Percentiles rank a stretch among this genome's conserved stretches.
phyloP scores from a whole-genome alignment of 2,329 filamentous ascomycete genomes.

The Claviceps paspali region DNA sequence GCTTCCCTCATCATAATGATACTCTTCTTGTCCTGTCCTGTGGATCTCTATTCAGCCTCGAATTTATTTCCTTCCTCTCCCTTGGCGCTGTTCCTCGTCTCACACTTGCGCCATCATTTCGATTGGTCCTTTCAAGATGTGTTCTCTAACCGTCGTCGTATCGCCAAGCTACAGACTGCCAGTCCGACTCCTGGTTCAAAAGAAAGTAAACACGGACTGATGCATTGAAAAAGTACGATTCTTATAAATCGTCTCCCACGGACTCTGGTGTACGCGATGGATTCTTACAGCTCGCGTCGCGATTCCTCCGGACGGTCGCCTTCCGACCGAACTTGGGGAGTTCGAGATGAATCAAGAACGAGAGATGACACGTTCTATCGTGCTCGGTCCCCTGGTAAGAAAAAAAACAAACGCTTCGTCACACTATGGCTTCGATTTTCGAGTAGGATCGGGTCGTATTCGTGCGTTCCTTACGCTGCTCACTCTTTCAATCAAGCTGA shows the following conservation, averaged over 20 bases:
- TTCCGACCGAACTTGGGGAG: slow-evolving; percentile 35
- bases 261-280: slow-evolving; percentile 23
- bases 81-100: slow-evolving; percentile 7
- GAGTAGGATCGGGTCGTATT: too few species aligned
- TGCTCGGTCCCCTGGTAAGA: slow-evolving; percentile 56
- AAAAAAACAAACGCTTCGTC: slow-evolving; percentile 12
- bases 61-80: neutral
- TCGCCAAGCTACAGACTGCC: slow-evolving; percentile 32
- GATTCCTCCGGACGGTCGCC: slow-evolving; percentile 38
- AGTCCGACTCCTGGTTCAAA: slow-evolving; percentile 10
- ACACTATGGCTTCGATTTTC: neutral
- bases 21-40: slow-evolving; percentile 4
- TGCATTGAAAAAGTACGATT: neutral
- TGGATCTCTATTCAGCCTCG: slow-evolving; percentile 5
- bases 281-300: slow-evolving; percentile 38
- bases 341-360: slow-evolving; percentile 34
- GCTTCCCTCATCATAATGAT: slow-evolving; percentile 6
- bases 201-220: slow-evolving; percentile 4
- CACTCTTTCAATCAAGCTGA: neutral
- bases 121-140: slow-evolving; percentile 22
- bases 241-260: neutral
- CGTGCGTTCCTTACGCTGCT: too few species aligned
- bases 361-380: slow-evolving; percentile 48
- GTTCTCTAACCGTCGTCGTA: slow-evolving; percentile 41
- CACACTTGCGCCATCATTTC: slow-evolving; percentile 10